phyloP scores from a whole-genome alignment of 1,284 basidiomycete genomes.

The Sporisorium sorghi region DNA sequence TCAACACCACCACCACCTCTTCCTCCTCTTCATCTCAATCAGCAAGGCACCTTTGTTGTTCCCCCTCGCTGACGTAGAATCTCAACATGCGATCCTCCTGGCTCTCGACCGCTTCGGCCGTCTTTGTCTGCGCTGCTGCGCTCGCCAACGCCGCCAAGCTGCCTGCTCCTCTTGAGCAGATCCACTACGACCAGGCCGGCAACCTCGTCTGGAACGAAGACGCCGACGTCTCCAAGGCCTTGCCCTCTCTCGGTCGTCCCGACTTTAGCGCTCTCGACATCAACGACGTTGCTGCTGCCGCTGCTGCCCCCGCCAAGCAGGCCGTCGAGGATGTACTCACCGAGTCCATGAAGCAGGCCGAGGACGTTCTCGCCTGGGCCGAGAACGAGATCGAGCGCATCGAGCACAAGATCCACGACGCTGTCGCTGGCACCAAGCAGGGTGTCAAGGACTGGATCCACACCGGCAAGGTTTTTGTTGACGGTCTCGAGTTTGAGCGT shows the following conservation, averaged over 20 bases:
- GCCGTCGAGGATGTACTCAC: slow-evolving; percentile 70
- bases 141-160: slow-evolving; percentile 51
- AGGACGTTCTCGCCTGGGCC: slow-evolving; percentile 68
- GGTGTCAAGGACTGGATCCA: slow-evolving; percentile 49
- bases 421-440: slow-evolving; percentile 39
- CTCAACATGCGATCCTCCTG: slow-evolving; percentile 58
- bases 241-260: slow-evolving; percentile 52
- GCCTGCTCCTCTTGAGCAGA: slow-evolving; percentile 52
- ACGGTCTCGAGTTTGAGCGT: slow-evolving; percentile 73
- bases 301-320: slow-evolving; percentile 69
- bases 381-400: slow-evolving; percentile 53
- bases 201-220: slow-evolving; percentile 58
- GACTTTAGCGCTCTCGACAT: slow-evolving; percentile 52
- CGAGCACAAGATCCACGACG: slow-evolving; percentile 47
- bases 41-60: background rate
- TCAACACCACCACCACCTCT: slow-evolving; percentile 14
- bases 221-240: slow-evolving; percentile 11
- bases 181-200: slow-evolving; percentile 55
- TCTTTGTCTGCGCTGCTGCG: slow-evolving; percentile 57
- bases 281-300: slow-evolving; percentile 29
- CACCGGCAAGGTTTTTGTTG: slow-evolving; percentile 70
- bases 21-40: background rate
- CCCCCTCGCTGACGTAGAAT: slow-evolving; percentile 1
- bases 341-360: slow-evolving; percentile 61
- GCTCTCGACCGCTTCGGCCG: slow-evolving; percentile 59